A percentile compares a stretch with the other conserved stretches of the same genome.
Conservation (phyloP, 192 early-diverging fungal species). For the Dissophora globulifera region DNA sequence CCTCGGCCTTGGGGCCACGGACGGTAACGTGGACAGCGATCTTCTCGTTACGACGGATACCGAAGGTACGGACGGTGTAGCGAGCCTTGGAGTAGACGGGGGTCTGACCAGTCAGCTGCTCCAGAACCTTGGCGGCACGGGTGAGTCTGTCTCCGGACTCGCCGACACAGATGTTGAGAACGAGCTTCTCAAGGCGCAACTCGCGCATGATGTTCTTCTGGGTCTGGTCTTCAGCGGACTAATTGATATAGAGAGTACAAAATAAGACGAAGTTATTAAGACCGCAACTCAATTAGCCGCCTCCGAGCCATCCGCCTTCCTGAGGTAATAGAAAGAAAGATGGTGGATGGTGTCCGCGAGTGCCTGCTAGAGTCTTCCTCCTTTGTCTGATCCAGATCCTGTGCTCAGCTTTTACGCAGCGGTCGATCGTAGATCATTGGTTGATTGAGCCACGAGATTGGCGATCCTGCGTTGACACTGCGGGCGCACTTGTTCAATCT, state of each 20-base stretch:
- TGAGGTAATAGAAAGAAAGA: constrained; percentile 7
- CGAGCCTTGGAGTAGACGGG: constrained; percentile 99
- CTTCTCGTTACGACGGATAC: constrained; percentile 99
- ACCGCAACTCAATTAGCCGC: constrained; percentile 52
- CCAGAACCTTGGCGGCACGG: constrained; percentile 99
- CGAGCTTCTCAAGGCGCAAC: constrained; percentile 99
- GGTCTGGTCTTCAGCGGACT: constrained; percentile 76
- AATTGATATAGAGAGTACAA: constrained; percentile 53
- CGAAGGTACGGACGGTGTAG: constrained; percentile 99
- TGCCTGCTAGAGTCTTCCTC: too few relatives aligned
- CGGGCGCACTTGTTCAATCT: too few relatives aligned
- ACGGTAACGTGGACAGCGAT: constrained; percentile 99
- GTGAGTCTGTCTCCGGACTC: constrained; percentile 99
- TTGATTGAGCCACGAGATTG: too few relatives aligned
- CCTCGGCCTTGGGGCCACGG: constrained; percentile 85
- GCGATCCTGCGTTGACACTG: too few relatives aligned
- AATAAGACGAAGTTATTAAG: constrained; percentile 47
- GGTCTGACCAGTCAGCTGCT: constrained; percentile 99
- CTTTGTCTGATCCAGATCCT: too few relatives aligned
- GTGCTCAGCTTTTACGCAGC: too few relatives aligned
- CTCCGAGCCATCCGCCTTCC: constrained; percentile 30
- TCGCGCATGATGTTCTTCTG: constrained; percentile 95
- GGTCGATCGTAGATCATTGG: too few relatives aligned
- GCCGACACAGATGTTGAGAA: constrained; percentile 99
- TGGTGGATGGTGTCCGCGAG: background rate